Evolutionary conservation across 331 rosid species (phyloP).

Genomic region (Spiraea crenata): DNA sequence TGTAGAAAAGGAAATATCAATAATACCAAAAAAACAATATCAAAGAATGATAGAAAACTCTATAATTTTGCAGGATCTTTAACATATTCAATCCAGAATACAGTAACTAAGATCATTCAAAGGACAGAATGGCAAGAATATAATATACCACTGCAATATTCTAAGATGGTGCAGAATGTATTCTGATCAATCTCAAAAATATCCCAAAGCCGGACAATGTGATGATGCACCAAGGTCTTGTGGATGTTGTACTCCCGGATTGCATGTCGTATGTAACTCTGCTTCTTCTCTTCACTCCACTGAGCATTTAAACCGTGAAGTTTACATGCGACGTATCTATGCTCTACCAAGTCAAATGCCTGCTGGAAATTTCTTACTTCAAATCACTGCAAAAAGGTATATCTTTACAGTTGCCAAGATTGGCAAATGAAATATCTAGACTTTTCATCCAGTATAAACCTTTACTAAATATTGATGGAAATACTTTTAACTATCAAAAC

Average conservation of each 20-base stretch:
- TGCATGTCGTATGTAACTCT: slow-evolving; percentile 96
- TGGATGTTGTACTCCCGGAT: slow-evolving; percentile 96
- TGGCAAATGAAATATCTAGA: slow-evolving; percentile 58
- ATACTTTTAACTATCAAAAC: slow-evolving; percentile 8
- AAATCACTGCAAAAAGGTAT: slow-evolving; percentile 93
- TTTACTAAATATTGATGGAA: slow-evolving; percentile 6
- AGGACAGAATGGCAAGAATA: slow-evolving; percentile 11
- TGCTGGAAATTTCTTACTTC: slow-evolving; percentile 99
- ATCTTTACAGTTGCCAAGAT: slow-evolving; percentile 74
- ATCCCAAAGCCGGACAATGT: slow-evolving; percentile 99
- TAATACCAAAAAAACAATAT: slow-evolving; percentile 1
- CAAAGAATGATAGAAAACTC: slow-evolving; percentile 15
- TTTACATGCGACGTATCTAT: slow-evolving; percentile 98
- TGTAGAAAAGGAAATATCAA: neutral
- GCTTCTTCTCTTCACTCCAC: slow-evolving; percentile 99
- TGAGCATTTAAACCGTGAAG: slow-evolving; percentile 98
- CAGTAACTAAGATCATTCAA: slow-evolving; percentile 11
- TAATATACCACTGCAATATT: slow-evolving; percentile 88
- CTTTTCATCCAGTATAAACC: slow-evolving; percentile 28
- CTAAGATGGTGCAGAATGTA: slow-evolving; percentile 94
- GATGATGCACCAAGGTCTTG: slow-evolving; percentile 90
- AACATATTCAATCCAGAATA: slow-evolving; percentile 1
- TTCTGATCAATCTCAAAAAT: slow-evolving; percentile 96
- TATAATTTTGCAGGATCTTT: neutral
- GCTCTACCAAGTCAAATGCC: slow-evolving; percentile 98